Evolutionary conservation across 164 flowering plant genomes (phyloP).

Genomic region (Annona cherimola): DNA sequence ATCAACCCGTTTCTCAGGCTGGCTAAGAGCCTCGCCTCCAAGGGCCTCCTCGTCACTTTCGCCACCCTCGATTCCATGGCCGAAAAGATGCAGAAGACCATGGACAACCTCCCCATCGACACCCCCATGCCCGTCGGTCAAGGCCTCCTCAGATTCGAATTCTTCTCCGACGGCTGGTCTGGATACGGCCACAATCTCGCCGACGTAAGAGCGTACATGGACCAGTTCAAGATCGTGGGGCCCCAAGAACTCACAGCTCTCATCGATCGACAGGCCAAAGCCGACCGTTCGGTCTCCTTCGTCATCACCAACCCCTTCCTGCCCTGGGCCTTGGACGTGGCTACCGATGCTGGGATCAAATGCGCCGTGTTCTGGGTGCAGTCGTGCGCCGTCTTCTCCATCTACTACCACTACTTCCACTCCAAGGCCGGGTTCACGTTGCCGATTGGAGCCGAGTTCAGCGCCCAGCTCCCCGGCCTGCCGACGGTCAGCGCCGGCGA

Average conservation of each 20-base stretch:
- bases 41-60: constrained; percentile 26
- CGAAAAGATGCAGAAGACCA: constrained; percentile 14
- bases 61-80: constrained; percentile 21
- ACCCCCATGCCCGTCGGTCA: constrained; percentile 3
- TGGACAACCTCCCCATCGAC: constrained; percentile 8
- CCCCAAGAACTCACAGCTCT: constrained; percentile 20
- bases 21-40: constrained; percentile 20
- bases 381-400: constrained; percentile 46
- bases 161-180: constrained; percentile 36
- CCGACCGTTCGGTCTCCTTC: background rate
- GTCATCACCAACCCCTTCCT: constrained; percentile 57
- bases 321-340: constrained; percentile 67
- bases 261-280: constrained; percentile 2
- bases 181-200: constrained; percentile 16
- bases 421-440: background rate
- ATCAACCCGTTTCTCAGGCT: constrained; percentile 20
- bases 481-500: constrained; percentile 51
- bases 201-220: constrained; percentile 21
- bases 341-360: constrained; percentile 35
- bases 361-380: constrained; percentile 62
- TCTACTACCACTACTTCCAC: constrained; percentile 45
- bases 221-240: constrained; percentile 16
- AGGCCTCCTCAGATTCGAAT: constrained; percentile 18
- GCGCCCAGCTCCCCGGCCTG: constrained; percentile 46
- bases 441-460: background rate